phyloP scores from a whole-genome alignment of 2,329 filamentous ascomycete genomes.

The Aspergillus sp. region DNA sequence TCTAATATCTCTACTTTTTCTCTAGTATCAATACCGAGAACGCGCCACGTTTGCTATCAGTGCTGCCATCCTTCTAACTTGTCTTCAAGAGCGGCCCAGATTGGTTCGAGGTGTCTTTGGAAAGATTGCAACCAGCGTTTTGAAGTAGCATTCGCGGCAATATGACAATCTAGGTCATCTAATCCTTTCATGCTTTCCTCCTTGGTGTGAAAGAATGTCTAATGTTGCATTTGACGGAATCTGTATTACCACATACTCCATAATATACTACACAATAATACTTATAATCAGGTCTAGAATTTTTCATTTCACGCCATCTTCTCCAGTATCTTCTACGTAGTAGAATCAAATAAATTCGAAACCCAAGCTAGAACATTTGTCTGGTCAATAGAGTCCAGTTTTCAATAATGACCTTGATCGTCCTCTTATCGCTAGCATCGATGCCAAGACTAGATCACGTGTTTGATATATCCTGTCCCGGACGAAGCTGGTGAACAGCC shows the following conservation, averaged over 20 bases:
- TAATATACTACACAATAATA: not conserved
- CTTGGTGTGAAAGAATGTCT: not conserved
- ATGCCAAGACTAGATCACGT: slow-evolving; percentile 21
- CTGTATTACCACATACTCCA: not conserved
- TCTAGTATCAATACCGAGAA: slow-evolving; percentile 66
- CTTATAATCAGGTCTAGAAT: not conserved
- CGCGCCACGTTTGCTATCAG: slow-evolving; percentile 65
- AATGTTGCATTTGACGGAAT: slow-evolving; percentile 11
- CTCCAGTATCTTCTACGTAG: too few relatives aligned
- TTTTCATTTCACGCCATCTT: too few relatives aligned
- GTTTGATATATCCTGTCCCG: not conserved
- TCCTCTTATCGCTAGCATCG: not conserved
- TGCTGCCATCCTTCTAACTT: slow-evolving; percentile 69
- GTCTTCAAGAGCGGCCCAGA: slow-evolving; percentile 60
- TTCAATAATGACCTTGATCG: too few relatives aligned
- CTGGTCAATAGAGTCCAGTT: too few relatives aligned
- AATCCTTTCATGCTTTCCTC: not conserved
- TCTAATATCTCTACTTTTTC: slow-evolving; percentile 20
- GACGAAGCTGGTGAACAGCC: not conserved
- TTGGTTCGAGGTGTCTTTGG: slow-evolving; percentile 70
- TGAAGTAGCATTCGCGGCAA: slow-evolving; percentile 17
- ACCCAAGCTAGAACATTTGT: too few relatives aligned
- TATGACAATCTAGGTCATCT: not conserved
- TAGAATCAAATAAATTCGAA: too few relatives aligned
- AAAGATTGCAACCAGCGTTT: slow-evolving; percentile 42